These are phyloP conservation scores for Kwoniella newhampshirensis DNA, from an alignment of 768 basidiomycete genomes.

Conservation along the genomic window DNA sequence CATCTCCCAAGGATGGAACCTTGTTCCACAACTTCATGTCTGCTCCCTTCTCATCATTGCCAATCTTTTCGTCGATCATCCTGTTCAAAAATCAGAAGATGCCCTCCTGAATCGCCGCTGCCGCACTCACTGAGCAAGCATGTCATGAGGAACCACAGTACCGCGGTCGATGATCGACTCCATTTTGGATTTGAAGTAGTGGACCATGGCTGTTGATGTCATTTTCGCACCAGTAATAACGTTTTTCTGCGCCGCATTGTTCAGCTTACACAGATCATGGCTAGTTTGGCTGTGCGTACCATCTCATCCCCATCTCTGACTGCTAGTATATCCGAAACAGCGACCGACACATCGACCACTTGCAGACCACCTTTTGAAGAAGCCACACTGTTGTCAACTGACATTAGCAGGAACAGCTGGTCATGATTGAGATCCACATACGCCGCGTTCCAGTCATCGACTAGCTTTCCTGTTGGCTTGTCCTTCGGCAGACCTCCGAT, in stretches of 20 bases:
- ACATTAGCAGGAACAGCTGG: not conserved
- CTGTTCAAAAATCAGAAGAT: constrained; percentile 36
- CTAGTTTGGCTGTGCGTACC: constrained; percentile 58
- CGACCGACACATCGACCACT: constrained; percentile 71
- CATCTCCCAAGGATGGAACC: constrained; percentile 68
- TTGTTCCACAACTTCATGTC: constrained; percentile 89
- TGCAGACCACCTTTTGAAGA: constrained; percentile 66
- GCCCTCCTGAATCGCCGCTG: too few species aligned
- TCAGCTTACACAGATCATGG: not conserved
- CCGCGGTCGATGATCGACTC: constrained; percentile 89
- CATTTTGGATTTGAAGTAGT: constrained; percentile 83
- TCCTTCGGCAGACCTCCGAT: constrained; percentile 79
- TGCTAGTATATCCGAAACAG: constrained; percentile 74
- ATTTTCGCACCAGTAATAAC: constrained; percentile 71
- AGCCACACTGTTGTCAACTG: constrained; percentile 51
- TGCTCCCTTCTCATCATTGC: constrained; percentile 81
- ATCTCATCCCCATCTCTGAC: constrained; percentile 90
- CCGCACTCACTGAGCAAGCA: constrained; percentile 63
- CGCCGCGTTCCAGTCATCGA: constrained; percentile 77
- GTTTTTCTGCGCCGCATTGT: constrained; percentile 62
- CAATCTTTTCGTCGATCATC: constrained; percentile 83
- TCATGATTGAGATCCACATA: constrained; percentile 18
- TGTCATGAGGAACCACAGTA: constrained; percentile 83
- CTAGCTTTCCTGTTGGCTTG: constrained; percentile 76
- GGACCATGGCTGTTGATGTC: constrained; percentile 78